Conservation (phyloP, 192 early-diverging fungal genomes). For the Helicostylum pulchrum region DNA sequence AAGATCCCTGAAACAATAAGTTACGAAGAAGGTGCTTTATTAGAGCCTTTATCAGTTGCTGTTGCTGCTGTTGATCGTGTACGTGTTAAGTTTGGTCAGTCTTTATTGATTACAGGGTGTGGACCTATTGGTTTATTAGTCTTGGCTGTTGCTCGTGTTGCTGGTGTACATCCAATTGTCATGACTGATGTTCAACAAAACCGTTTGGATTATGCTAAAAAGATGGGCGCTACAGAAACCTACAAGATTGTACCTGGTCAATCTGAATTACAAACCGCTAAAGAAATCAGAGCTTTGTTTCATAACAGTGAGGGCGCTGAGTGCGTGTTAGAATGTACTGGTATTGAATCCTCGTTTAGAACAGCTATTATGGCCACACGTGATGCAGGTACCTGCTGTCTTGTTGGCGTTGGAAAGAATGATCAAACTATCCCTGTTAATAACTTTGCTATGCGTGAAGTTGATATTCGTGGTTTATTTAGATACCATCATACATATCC, state of each 20-base stretch:
- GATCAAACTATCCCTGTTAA: conserved; percentile 28
- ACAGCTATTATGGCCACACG: conserved; percentile 33
- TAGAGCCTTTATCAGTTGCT: conserved; percentile 37
- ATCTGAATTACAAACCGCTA: conserved; percentile 18
- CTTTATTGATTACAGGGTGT: conserved; percentile 33
- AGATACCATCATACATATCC: conserved; percentile 35
- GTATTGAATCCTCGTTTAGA: conserved; percentile 32
- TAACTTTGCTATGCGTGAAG: conserved; percentile 32
- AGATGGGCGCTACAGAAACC: conserved; percentile 20
- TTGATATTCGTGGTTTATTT: conserved; percentile 31
- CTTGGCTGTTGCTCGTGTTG: conserved; percentile 32
- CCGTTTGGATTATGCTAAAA: conserved; percentile 30
- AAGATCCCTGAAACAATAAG: conserved; percentile 24
- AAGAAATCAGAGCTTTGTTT: conserved; percentile 20
- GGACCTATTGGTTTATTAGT: conserved; percentile 38
- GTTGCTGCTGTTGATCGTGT: conserved; percentile 32
- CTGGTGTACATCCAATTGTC: conserved; percentile 27
- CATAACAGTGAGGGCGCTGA: conserved; percentile 25
- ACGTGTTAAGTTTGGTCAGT: conserved; percentile 24
- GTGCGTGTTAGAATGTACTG: conserved; percentile 32
- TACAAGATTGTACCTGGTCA: conserved; percentile 19
- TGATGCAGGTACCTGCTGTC: conserved; percentile 30
- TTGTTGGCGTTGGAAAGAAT: conserved; percentile 36
- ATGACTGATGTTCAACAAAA: conserved; percentile 29
- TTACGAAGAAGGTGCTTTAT: conserved; percentile 35